Evolutionary conservation across 2,329 filamentous ascomycete genomes (phyloP).

Genomic region (Cryphonectria japonica): DNA sequence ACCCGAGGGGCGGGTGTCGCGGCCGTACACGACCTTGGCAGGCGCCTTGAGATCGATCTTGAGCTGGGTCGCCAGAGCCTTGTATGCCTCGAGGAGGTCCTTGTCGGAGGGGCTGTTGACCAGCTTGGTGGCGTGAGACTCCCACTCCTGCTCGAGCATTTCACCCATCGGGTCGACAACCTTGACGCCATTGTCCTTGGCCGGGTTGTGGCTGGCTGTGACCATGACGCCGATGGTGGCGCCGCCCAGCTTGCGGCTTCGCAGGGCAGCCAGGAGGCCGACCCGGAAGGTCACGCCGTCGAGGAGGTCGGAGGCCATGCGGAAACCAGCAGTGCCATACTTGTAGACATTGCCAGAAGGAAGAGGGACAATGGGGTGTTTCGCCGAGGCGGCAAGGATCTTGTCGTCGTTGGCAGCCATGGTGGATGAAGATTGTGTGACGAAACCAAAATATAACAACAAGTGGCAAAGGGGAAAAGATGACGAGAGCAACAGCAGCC

Average conservation of each 20-base stretch:
- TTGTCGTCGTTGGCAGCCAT: slow-evolving; percentile 53
- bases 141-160: slow-evolving; percentile 97
- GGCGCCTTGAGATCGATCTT: slow-evolving; percentile 73
- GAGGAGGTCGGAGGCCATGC: slow-evolving; percentile 76
- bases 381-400: slow-evolving; percentile 64
- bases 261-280: slow-evolving; percentile 83
- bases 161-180: slow-evolving; percentile 97
- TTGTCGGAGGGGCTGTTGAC: slow-evolving; percentile 82
- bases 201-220: slow-evolving; percentile 90
- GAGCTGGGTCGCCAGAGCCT: slow-evolving; percentile 72
- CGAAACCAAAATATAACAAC: slow-evolving; percentile 10
- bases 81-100: slow-evolving; percentile 75
- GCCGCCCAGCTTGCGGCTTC: slow-evolving; percentile 86
- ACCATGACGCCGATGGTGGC: slow-evolving; percentile 97
- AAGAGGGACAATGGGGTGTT: slow-evolving; percentile 60
- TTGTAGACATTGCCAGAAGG: slow-evolving; percentile 58
- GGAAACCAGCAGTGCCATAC: slow-evolving; percentile 70
- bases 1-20: slow-evolving; percentile 92
- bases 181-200: slow-evolving; percentile 90
- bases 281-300: slow-evolving; percentile 93
- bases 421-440: slow-evolving; percentile 31
- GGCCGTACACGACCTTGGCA: slow-evolving; percentile 83
- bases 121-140: slow-evolving; percentile 82
- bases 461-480: neutral
- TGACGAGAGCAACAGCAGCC: slow-evolving; percentile 4